Evolutionary conservation across 2,329 filamentous ascomycete species (phyloP).

Genomic region (Aspergillus brasiliensis): DNA sequence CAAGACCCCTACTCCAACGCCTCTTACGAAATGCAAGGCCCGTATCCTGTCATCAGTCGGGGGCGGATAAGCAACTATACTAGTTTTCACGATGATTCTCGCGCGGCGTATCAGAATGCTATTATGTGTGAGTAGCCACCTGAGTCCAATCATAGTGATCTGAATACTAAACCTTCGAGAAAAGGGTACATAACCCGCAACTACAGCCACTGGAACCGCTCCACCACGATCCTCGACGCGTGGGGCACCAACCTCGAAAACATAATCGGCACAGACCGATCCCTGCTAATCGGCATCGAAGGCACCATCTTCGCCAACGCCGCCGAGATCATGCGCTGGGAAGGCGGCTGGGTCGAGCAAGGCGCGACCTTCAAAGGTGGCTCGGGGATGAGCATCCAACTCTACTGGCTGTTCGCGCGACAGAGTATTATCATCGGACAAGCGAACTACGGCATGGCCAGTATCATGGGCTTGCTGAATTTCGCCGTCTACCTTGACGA

Average conservation of each 20-base stretch:
- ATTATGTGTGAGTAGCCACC: neutral
- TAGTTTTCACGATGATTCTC: neutral
- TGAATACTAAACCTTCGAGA: neutral
- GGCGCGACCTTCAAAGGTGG: constrained; percentile 39
- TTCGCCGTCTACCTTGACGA: constrained; percentile 49
- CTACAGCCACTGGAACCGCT: constrained; percentile 36
- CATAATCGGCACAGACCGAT: constrained; percentile 25
- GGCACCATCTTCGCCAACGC: constrained; percentile 47
- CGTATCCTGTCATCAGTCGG: neutral
- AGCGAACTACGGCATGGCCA: constrained; percentile 48
- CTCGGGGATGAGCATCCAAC: constrained; percentile 41
- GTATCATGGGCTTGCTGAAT: constrained; percentile 42
- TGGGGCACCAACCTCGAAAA: constrained; percentile 20
- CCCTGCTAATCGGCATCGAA: constrained; percentile 43
- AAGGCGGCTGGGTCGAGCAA: constrained; percentile 43
- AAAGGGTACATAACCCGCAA: constrained; percentile 44
- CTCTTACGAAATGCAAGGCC: neutral
- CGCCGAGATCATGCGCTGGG: constrained; percentile 50
- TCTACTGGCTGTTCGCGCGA: constrained; percentile 47
- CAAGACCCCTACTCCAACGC: neutral
- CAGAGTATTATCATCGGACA: constrained; percentile 45
- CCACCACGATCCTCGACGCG: constrained; percentile 41
- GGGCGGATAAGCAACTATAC: constrained; percentile 3
- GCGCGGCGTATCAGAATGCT: constrained; percentile 2
- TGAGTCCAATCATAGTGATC: neutral